Conservation (phyloP, 2,329 filamentous ascomycete species). For the Aspergillus neotritici region DNA sequence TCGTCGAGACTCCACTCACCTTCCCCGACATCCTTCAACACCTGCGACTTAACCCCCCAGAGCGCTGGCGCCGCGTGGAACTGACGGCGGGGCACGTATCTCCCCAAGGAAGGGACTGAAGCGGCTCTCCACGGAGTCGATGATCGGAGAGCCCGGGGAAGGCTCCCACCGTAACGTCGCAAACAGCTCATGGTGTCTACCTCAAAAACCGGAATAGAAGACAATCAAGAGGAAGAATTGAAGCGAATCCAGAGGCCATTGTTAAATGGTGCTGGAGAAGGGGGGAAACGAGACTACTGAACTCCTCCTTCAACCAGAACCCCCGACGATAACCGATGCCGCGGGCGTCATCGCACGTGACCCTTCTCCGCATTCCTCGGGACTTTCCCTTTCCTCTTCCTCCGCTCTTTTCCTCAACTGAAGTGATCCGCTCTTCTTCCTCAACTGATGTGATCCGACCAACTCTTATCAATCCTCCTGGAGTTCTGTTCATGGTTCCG, state of each 20-base stretch:
- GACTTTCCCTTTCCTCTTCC: constrained; percentile 6
- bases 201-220: neutral
- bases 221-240: neutral
- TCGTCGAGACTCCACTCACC: constrained; percentile 20
- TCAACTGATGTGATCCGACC: too few species aligned
- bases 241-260: constrained; percentile 4
- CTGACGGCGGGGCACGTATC: constrained; percentile 22
- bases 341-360: constrained; percentile 20
- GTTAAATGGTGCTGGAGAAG: constrained; percentile 3
- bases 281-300: neutral
- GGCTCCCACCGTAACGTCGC: constrained; percentile 22
- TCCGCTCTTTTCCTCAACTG: neutral
- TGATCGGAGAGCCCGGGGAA: constrained; percentile 24
- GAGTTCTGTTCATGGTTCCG: too few species aligned
- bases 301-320: constrained; percentile 10
- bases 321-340: constrained; percentile 21
- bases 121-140: constrained; percentile 20
- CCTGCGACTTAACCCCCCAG: constrained; percentile 35
- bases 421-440: neutral
- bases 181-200: constrained; percentile 24
- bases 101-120: constrained; percentile 22
- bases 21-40: constrained; percentile 41
- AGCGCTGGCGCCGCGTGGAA: constrained; percentile 33
- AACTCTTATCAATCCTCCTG: too few species aligned
- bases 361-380: constrained; percentile 16